Evolutionary conservation across 108 stramenopile genomes (phyloP), one percentile per base, ranked within the genome.

Genomic region (Nannochloropsis gaditana): DNA sequence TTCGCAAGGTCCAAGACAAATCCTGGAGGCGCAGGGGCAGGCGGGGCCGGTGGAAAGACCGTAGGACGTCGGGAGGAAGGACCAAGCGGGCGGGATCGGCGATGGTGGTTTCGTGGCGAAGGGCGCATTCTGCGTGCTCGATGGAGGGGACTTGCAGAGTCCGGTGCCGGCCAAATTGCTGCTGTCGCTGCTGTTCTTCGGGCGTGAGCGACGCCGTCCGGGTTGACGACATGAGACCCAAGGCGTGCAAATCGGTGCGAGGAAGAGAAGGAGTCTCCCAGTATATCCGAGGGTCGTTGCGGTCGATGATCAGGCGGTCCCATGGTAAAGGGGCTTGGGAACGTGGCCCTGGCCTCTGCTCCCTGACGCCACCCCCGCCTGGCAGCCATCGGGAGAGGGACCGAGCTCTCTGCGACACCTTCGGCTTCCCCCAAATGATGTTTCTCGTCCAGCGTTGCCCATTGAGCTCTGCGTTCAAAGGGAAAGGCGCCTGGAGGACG

Each of bases 401-500:
- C 31, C 31, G 31, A n/a, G 15, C 19, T 73, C 59, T 15, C 2
- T 73, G 5, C n/a, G 4, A n/a, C 4, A 8, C 19, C n/a, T 73
- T 15, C 8, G 4, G 59, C n/a, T 73, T 15, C 6, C 59, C 59
- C 59, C 59, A 73, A 73, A 73, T 8, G 6, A 73, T 73, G 59
- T 73, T 73, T 6, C 59, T 73, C 6, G 59, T 73, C 59, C 59
- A 73, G 19, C 4, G 4, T 73, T n/a, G 3, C 59, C 59, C 59
- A n/a, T 4, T 73, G 0, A 73, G n/a, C 59, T 15, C 59, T n/a
- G 59, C 59, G n/a, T 73, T 73, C 6, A 73, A 73, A 2, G 59
- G 59, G 59, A 73, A 73, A 73, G 59, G 59, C 59, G 59, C 59
- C 2, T n/a, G 59, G 59, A 73, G 59, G 59, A 73, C n/a, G 59